phyloP scores from a whole-genome alignment of 1,284 basidiomycete species.

The Leccinum fuscescens region DNA sequence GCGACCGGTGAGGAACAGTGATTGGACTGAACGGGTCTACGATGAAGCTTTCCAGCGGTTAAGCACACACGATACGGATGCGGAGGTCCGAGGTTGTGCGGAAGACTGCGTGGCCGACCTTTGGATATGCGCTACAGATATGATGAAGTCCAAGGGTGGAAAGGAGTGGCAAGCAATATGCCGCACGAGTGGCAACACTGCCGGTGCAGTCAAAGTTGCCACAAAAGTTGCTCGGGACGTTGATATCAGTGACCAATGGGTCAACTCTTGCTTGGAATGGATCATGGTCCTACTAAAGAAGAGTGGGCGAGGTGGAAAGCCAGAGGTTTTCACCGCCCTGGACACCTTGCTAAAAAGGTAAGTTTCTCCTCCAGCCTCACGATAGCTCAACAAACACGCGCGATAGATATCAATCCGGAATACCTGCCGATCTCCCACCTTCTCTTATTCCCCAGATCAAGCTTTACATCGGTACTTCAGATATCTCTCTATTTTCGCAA shows the following conservation, averaged over 20 bases:
- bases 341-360: conserved; percentile 72
- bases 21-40: conserved; percentile 73
- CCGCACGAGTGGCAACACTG: conserved; percentile 69
- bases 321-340: conserved; percentile 79
- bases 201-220: conserved; percentile 70
- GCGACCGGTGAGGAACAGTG: conserved; percentile 56
- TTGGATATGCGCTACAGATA: conserved; percentile 82
- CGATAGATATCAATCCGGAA: conserved; percentile 57
- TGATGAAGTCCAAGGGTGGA: conserved; percentile 55
- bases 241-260: conserved; percentile 72
- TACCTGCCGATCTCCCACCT: conserved; percentile 62
- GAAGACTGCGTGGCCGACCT: conserved; percentile 84
- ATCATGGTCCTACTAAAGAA: conserved; percentile 76
- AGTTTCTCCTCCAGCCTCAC: conserved; percentile 16
- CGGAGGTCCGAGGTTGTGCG: conserved; percentile 83
- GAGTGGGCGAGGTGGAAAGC: conserved; percentile 77
- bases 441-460: conserved; percentile 73
- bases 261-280: conserved; percentile 77
- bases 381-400: conserved; percentile 7
- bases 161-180: conserved; percentile 84
- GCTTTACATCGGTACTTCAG: conserved; percentile 66
- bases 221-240: conserved; percentile 70
- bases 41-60: conserved; percentile 71
- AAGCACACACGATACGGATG: conserved; percentile 81
- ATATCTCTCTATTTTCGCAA: conserved; percentile 78